Base-by-base conservation (phyloP, 345 rosid species). In the Lepidium africanum region DNA sequence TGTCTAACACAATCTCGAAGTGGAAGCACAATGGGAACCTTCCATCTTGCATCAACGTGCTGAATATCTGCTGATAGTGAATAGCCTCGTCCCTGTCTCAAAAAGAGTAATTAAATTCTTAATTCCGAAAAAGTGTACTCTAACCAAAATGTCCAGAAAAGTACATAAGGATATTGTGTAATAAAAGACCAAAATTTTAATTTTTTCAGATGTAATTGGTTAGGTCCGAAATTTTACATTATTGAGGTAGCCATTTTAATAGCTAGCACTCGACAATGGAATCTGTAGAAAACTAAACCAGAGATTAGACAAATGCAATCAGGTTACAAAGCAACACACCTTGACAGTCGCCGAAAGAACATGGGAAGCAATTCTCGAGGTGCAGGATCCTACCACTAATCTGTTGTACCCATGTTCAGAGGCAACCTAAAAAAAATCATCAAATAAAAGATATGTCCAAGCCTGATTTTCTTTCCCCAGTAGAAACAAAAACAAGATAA, bases 21-120 rank as follows among this genome's bases (percentile, higher is more conserved):
- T 30, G 96, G 95, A 69, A 88, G 86, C 42, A 94, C 96, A 10
- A 88, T 69, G 3, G 97, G 97, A 12, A 79, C 71, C 60, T 85
- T 79, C 91, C 96, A 84, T 76, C 99, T 84, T 7, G 91, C 84
- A 80, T 94, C 99, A 53, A 87, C 92, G 54, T 86, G 82, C 65
- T 94, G 96, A 66, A 94, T 85, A 78, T 94, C 97, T 50, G 97
- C 97, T n/a, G 97, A 78, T 60, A 94, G 83, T 62, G 99, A 91
- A 80, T 88, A 91, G 50, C 96, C 99, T 70, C 80, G 84, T 50
- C 99, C 99, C 97, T 94, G 85, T 73, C 67, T 27, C 70, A 48
- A 64, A 33, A 15, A 17, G 40, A 45, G 43, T 10, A 30, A 66
- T 11, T 15, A 30, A 72, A 3, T 9, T 37, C 51, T 30, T 12